Evolutionary conservation across 345 rosid species (phyloP).

Genomic region (Conringia planisiliqua): DNA sequence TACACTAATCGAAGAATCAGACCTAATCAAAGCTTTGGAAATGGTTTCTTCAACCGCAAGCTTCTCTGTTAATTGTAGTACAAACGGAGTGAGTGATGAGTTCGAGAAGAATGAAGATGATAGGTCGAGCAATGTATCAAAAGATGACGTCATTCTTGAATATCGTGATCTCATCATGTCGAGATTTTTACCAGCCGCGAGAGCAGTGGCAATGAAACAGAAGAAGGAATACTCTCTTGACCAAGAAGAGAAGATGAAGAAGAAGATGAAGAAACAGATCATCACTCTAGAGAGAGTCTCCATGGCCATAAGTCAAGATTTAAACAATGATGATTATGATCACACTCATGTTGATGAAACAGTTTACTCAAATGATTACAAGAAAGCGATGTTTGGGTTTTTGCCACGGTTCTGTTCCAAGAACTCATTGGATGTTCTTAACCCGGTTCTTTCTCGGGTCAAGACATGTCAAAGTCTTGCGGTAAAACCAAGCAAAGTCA

Average conservation of each 20-base stretch:
- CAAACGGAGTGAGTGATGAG: constrained; percentile 33
- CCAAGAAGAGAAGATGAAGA: constrained; percentile 43
- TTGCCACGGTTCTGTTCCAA: constrained; percentile 24
- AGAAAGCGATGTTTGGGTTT: constrained; percentile 22
- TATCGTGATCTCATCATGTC: constrained; percentile 83
- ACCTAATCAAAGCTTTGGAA: constrained; percentile 34
- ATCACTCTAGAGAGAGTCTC: constrained; percentile 23
- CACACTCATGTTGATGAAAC: not conserved
- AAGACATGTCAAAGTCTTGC: constrained; percentile 23
- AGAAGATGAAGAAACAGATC: constrained; percentile 36
- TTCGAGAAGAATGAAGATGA: constrained; percentile 11
- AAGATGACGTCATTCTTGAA: constrained; percentile 44
- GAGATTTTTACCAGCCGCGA: constrained; percentile 86
- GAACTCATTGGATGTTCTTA: constrained; percentile 26
- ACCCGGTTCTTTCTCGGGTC: constrained; percentile 17
- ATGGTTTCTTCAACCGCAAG: constrained; percentile 47
- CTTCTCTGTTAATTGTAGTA: constrained; percentile 62
- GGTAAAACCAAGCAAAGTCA: not conserved
- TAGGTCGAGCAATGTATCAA: not conserved
- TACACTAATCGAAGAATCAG: constrained; percentile 13
- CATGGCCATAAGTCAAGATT: constrained; percentile 27
- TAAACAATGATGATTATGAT: not conserved
- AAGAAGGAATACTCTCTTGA: constrained; percentile 49
- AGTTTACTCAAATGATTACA: not conserved
- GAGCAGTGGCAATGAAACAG: constrained; percentile 71